Conservation (phyloP, 768 basidiomycete genomes). For the Amanita phalloides region DNA sequence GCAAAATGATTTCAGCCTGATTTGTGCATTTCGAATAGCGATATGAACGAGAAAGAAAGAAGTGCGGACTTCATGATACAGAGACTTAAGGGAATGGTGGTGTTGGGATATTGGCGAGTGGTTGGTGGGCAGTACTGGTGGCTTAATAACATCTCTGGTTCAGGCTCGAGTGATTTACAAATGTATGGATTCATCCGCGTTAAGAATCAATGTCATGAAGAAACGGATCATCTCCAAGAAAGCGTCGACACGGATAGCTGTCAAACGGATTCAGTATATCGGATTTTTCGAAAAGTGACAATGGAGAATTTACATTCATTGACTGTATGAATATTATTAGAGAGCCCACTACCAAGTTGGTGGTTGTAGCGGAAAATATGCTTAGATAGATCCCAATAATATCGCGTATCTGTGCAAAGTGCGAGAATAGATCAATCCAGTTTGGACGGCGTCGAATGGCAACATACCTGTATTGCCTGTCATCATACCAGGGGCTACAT, state of each 20-base stretch:
- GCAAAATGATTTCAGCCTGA: background rate
- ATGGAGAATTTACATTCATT: slow-evolving; percentile 45
- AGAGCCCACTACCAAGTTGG: slow-evolving; percentile 16
- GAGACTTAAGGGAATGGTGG: no score
- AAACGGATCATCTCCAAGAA: slow-evolving; percentile 61
- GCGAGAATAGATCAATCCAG: slow-evolving; percentile 8
- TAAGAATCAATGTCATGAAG: slow-evolving; percentile 54
- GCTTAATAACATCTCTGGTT: background rate
- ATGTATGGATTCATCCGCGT: slow-evolving; percentile 44
- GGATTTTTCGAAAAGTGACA: background rate
- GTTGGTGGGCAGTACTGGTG: no score
- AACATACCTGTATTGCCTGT: slow-evolving; percentile 46
- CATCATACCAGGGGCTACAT: slow-evolving; percentile 44
- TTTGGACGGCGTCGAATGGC: background rate
- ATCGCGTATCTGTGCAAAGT: slow-evolving; percentile 37
- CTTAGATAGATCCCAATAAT: slow-evolving; percentile 45
- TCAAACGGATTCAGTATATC: slow-evolving; percentile 6
- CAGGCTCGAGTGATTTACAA: background rate
- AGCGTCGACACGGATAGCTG: slow-evolving; percentile 37
- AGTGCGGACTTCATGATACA: no score
- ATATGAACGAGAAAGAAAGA: background rate
- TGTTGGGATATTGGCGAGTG: no score
- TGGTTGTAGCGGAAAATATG: slow-evolving; percentile 66
- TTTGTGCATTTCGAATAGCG: background rate
- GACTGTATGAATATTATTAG: slow-evolving; percentile 53